phyloP scores from a whole-genome alignment of 2,329 filamentous ascomycete species.

The Calonectria pauciramosa region DNA sequence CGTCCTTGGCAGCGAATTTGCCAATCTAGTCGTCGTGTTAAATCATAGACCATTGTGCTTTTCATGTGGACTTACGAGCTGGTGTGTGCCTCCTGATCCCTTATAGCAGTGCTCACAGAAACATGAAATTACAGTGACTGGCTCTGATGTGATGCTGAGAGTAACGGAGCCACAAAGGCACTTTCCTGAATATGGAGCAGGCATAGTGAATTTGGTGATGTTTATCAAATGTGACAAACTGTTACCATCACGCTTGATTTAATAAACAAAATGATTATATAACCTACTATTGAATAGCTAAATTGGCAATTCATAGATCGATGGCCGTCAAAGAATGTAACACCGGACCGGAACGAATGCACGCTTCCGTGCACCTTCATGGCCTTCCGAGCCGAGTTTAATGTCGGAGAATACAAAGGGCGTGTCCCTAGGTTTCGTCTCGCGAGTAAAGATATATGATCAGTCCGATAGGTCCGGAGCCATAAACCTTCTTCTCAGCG shows the following conservation, averaged over 20 bases:
- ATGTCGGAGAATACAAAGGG: not conserved
- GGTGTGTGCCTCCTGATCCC: constrained; percentile 36
- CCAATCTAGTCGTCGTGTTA: constrained; percentile 39
- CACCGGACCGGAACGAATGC: not conserved
- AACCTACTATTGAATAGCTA: not conserved
- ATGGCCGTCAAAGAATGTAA: too few relatives aligned
- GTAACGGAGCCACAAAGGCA: constrained; percentile 37
- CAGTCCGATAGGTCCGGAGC: not conserved
- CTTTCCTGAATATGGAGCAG: constrained; percentile 29
- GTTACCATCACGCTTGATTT: not conserved
- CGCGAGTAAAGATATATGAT: not conserved
- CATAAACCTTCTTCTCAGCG: not conserved
- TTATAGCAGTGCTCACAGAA: constrained; percentile 40
- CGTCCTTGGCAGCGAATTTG: constrained; percentile 38
- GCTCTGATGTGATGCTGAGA: constrained; percentile 29
- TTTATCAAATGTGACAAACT: not conserved
- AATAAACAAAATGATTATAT: not conserved
- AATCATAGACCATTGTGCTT: not conserved
- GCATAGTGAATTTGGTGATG: constrained; percentile 16
- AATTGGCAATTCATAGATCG: not conserved
- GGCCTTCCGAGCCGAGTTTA: not conserved
- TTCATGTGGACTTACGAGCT: constrained; percentile 22
- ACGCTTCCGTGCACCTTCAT: not conserved
- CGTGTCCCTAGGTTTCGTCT: not conserved
- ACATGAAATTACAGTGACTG: constrained; percentile 36